Evolutionary conservation across 2,329 filamentous ascomycete species (phyloP).

Genomic region (Lecanicillium sp.): DNA sequence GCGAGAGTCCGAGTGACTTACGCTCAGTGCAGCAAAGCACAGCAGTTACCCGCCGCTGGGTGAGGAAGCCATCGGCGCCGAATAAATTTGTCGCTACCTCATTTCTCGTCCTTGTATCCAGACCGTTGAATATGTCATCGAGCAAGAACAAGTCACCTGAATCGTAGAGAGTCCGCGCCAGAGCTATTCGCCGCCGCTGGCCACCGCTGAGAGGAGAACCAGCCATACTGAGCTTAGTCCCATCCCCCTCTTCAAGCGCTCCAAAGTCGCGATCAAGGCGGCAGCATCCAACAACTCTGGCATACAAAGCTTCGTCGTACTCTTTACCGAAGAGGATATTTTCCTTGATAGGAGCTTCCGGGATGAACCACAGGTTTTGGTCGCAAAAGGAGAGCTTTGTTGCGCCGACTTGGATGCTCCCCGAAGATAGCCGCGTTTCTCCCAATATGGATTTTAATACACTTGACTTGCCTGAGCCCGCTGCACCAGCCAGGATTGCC

Average conservation of each 20-base stretch:
- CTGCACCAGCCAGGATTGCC: neutral
- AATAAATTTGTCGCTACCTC: neutral
- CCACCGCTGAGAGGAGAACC: conserved; percentile 6
- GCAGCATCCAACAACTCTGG: neutral
- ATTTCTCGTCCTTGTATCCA: conserved; percentile 1
- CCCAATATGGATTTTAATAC: neutral
- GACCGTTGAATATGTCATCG: conserved; percentile 1
- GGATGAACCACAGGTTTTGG: neutral
- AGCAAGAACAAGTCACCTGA: neutral
- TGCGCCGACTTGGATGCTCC: neutral
- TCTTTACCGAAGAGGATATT: neutral
- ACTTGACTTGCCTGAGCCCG: neutral
- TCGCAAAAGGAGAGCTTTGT: neutral
- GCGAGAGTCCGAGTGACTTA: too few relatives aligned
- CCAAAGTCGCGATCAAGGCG: neutral
- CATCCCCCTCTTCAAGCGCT: neutral
- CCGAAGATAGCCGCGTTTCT: neutral
- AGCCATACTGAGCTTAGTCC: neutral
- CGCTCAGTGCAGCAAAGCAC: too few relatives aligned
- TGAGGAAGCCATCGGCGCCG: too few relatives aligned
- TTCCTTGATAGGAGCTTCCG: neutral
- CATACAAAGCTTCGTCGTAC: neutral
- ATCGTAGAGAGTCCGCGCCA: conserved; percentile 1
- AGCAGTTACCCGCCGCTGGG: too few relatives aligned
- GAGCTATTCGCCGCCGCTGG: neutral